Percentiles rank a stretch among this genome's conserved stretches.
These are phyloP conservation scores for Xylaria scruposa DNA, from an alignment of 495 filamentous ascomycete species.

Conservation along the genomic window DNA sequence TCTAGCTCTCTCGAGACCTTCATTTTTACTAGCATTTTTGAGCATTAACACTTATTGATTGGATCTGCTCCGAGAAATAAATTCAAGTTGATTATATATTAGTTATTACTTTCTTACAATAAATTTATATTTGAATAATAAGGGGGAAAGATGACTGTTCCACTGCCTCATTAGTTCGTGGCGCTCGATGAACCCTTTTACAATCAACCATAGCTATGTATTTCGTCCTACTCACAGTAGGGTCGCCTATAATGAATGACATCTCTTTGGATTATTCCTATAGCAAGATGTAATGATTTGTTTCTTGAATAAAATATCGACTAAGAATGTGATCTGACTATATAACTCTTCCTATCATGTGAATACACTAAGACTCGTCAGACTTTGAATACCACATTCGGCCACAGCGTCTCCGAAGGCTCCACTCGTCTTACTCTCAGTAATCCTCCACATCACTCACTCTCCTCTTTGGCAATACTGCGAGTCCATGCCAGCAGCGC, in stretches of 20 bases:
- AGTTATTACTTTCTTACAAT: not conserved
- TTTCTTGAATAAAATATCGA: not conserved
- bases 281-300: not conserved
- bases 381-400: not conserved
- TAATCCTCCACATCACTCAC: conserved; percentile 17
- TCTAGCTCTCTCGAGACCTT: not conserved
- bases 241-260: not conserved
- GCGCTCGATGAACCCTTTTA: not conserved
- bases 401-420: not conserved
- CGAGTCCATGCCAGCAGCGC: not conserved
- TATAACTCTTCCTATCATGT: not conserved
- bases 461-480: not conserved
- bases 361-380: not conserved
- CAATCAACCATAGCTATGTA: not conserved
- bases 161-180: not conserved
- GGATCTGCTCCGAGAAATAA: not conserved
- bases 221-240: not conserved
- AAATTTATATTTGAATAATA: not conserved
- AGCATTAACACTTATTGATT: not conserved
- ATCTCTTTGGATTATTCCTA: not conserved
- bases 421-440: conserved; percentile 19
- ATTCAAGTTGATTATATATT: not conserved
- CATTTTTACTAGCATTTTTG: not conserved
- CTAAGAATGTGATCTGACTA: not conserved
- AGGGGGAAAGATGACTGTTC: not conserved